Percentiles rank a stretch among this genome's conserved stretches.
Conservation (phyloP, 352 stramenopile species). For the Pythium phragmiticola region DNA sequence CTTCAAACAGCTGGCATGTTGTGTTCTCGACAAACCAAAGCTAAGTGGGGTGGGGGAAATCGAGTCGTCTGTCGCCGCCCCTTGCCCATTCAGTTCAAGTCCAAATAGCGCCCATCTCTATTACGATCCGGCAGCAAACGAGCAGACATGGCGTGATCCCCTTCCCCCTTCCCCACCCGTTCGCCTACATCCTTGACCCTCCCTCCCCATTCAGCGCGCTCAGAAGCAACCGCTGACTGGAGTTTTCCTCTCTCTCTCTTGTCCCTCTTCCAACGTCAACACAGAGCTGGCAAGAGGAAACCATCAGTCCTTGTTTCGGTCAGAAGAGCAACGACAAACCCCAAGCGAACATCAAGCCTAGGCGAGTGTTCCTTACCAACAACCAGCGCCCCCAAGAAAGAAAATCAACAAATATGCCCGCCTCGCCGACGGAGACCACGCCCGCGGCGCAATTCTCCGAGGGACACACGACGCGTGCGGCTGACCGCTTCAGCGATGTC, state of each 20-base stretch:
- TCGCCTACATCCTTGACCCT: background rate
- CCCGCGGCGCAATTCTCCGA: constrained; percentile 34
- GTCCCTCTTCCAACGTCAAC: background rate
- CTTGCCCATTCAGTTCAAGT: no score
- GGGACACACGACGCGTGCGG: constrained; percentile 40
- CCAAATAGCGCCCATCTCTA: no score
- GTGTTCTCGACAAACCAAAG: no score
- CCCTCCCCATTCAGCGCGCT: background rate
- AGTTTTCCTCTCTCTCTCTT: background rate
- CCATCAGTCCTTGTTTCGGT: constrained; percentile 16
- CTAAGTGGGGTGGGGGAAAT: no score
- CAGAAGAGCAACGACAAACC: constrained; percentile 16
- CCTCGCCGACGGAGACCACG: background rate
- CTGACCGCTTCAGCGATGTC: constrained; percentile 27
- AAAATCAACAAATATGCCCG: background rate
- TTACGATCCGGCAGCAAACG: background rate
- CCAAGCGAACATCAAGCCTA: constrained; percentile 12
- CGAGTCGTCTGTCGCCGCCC: no score
- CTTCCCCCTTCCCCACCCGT: constrained; percentile 2
- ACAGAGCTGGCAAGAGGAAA: background rate
- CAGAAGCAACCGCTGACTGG: background rate
- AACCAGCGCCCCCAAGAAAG: constrained; percentile 1
- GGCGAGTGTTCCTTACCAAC: constrained; percentile 13
- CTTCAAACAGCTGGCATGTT: no score
- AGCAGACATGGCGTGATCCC: constrained; percentile 2